phyloP scores from a whole-genome alignment of 371 early-diverging fungal genomes.

The Funneliformis caledonium region DNA sequence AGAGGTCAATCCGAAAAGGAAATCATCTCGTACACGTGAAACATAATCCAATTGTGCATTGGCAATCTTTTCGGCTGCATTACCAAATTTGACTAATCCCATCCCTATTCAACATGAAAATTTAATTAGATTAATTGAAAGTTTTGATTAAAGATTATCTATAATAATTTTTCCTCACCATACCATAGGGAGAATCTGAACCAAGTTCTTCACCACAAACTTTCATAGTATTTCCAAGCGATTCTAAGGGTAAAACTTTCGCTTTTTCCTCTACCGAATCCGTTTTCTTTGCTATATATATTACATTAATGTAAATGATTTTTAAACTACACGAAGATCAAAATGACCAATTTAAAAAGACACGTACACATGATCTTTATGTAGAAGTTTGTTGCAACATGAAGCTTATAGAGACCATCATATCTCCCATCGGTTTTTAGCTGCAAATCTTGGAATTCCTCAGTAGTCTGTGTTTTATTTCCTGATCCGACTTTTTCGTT shows the following conservation, averaged over 20 bases:
- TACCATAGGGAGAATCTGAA: slow-evolving; percentile 67
- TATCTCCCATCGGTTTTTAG: slow-evolving; percentile 40
- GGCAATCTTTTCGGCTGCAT: slow-evolving; percentile 67
- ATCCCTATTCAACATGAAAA: slow-evolving; percentile 47
- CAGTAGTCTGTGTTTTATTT: slow-evolving; percentile 41
- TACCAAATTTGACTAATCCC: slow-evolving; percentile 63
- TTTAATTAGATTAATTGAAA: background rate
- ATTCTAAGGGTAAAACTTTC: slow-evolving; percentile 64
- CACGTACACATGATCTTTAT: slow-evolving; percentile 42
- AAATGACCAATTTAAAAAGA: background rate
- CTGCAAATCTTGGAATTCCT: slow-evolving; percentile 42
- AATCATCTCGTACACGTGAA: slow-evolving; percentile 7
- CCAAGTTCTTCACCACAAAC: slow-evolving; percentile 60
- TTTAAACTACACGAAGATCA: background rate
- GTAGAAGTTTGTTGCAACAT: slow-evolving; percentile 30
- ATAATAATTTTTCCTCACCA: slow-evolving; percentile 25
- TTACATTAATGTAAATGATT: slow-evolving; percentile 39
- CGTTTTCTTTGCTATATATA: slow-evolving; percentile 56
- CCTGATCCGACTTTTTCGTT: slow-evolving; percentile 41
- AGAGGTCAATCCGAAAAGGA: slow-evolving; percentile 40
- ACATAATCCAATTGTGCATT: slow-evolving; percentile 59
- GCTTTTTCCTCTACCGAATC: slow-evolving; percentile 65
- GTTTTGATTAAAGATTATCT: background rate
- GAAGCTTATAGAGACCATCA: slow-evolving; percentile 37
- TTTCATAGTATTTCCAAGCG: slow-evolving; percentile 64